Percentiles rank a stretch among this genome's conserved stretches.
phyloP scores from a whole-genome alignment of 139 green algal genomes.

The Deuterostichococcus epilithicus region DNA sequence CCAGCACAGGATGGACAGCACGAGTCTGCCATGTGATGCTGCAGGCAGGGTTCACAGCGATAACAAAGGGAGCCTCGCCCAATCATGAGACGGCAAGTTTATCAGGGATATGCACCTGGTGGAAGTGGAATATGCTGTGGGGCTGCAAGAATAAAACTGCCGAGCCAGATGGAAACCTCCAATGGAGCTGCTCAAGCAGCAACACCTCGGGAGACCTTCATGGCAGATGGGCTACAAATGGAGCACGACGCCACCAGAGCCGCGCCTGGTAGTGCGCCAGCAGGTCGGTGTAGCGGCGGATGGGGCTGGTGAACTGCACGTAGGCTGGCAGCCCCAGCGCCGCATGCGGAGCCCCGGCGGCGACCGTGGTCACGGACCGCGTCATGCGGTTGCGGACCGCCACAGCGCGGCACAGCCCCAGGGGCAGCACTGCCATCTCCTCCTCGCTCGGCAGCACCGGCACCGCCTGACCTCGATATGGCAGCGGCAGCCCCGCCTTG shows the following conservation, averaged over 20 bases:
- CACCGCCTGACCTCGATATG: slow-evolving; percentile 60
- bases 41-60: background rate
- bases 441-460: slow-evolving; percentile 24
- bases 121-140: background rate
- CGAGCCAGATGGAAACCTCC: background rate
- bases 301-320: slow-evolving; percentile 76
- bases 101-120: too few relatives aligned
- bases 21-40: background rate
- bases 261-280: slow-evolving; percentile 75
- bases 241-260: background rate
- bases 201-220: too few relatives aligned
- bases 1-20: background rate
- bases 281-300: slow-evolving; percentile 74
- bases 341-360: slow-evolving; percentile 45
- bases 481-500: slow-evolving; percentile 54
- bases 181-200: background rate
- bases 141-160: background rate
- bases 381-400: slow-evolving; percentile 68
- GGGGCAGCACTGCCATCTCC: slow-evolving; percentile 50
- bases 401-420: slow-evolving; percentile 49
- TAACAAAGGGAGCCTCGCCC: background rate
- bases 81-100: too few relatives aligned
- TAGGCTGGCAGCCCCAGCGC: slow-evolving; percentile 70
- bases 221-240: too few relatives aligned
- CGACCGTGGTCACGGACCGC: slow-evolving; percentile 32